Percentiles rank a stretch among this genome's conserved stretches.
phyloP scores from a whole-genome alignment of 2,329 filamentous ascomycete species.

The Pseudogymnoascus sp. region DNA sequence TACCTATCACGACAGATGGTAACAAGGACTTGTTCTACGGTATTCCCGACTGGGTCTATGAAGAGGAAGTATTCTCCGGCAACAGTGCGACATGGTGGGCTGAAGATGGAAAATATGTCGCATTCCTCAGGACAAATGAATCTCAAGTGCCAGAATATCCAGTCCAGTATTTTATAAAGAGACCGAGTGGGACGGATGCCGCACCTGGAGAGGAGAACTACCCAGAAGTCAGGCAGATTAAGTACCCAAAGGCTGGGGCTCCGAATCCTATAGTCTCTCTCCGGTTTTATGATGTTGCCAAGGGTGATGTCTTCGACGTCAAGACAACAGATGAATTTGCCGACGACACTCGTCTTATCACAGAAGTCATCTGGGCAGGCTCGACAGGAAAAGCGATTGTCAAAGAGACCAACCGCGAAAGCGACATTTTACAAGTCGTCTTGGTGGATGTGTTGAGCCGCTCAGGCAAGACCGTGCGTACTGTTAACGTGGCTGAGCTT shows the following conservation, averaged over 20 bases:
- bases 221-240: conserved; percentile 83
- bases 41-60: conserved; percentile 95
- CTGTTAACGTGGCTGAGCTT: conserved; percentile 69
- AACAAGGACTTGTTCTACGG: conserved; percentile 88
- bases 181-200: conserved; percentile 67
- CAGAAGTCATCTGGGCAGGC: conserved; percentile 85
- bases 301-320: conserved; percentile 71
- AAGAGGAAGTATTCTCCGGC: conserved; percentile 69
- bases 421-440: conserved; percentile 80
- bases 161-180: conserved; percentile 83
- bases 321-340: conserved; percentile 67
- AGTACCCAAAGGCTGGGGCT: conserved; percentile 92
- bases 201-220: conserved; percentile 72
- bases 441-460: conserved; percentile 70
- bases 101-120: conserved; percentile 76
- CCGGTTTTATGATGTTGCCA: conserved; percentile 77
- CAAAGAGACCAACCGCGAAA: conserved; percentile 89
- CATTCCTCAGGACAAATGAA: conserved; percentile 91
- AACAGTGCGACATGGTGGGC: conserved; percentile 95
- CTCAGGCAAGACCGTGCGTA: conserved; percentile 69
- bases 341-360: conserved; percentile 80
- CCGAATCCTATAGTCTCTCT: conserved; percentile 87
- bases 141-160: conserved; percentile 85
- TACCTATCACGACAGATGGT: conserved; percentile 75
- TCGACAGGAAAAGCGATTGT: conserved; percentile 65